These are phyloP conservation scores for Penicillium verrucosum DNA, from an alignment of 2,329 filamentous ascomycete species.

Conservation along the genomic window DNA sequence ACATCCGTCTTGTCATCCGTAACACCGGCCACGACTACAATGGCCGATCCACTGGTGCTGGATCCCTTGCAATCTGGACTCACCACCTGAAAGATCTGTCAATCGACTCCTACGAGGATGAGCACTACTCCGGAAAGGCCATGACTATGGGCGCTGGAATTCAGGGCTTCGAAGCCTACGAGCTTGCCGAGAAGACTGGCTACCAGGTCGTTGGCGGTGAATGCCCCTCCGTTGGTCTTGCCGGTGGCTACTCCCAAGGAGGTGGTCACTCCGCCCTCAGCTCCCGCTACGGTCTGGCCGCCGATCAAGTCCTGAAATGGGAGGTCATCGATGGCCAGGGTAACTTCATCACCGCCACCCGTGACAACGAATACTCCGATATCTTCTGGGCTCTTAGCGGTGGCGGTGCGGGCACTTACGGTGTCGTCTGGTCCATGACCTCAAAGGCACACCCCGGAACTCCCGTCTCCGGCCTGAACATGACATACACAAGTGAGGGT, in stretches of 20 bases:
- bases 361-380: conserved; percentile 17
- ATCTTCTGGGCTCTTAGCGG: conserved; percentile 24
- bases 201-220: conserved; percentile 56
- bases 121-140: conserved; percentile 50
- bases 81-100: conserved; percentile 32
- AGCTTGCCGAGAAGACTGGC: conserved; percentile 44
- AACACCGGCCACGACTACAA: conserved; percentile 43
- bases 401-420: conserved; percentile 53
- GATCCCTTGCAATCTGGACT: conserved; percentile 39
- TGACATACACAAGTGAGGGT: conserved; percentile 40
- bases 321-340: conserved; percentile 52
- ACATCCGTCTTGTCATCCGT: conserved; percentile 50
- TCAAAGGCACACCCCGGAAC: conserved; percentile 50
- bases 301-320: conserved; percentile 57
- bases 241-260: conserved; percentile 60
- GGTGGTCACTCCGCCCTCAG: conserved; percentile 58
- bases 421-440: conserved; percentile 56
- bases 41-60: conserved; percentile 62
- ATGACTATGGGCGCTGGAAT: conserved; percentile 57
- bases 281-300: conserved; percentile 56
- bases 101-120: conserved; percentile 33
- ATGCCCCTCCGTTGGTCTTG: conserved; percentile 54
- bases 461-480: conserved; percentile 44
- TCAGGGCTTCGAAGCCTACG: conserved; percentile 50
- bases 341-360: conserved; percentile 16